Evolutionary conservation across 352 stramenopile species (phyloP), one percentile per base, ranked within the genome.

Genomic region (Phytophthora foliorum): DNA sequence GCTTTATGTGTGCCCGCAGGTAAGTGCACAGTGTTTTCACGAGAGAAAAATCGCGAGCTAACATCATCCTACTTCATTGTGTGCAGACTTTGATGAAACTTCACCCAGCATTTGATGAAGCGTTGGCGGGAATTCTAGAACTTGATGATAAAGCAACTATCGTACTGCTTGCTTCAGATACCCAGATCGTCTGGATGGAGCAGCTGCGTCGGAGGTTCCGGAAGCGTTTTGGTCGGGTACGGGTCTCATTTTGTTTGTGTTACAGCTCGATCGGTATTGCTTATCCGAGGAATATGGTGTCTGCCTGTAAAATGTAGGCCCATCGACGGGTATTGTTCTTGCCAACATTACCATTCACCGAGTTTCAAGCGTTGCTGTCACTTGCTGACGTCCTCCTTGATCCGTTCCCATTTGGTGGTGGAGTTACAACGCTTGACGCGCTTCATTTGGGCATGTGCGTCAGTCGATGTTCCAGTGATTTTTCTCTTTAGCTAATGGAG

Each of bases 351-450:
- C 75, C 77, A 2, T 86, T 89, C 61, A 53, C 69, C 3, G 72
- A 82, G 16, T 94, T 89, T 57, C 77, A 89, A 38, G 74, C 70
- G 1, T 64, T 92, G 14, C 71, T 94, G 27, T 64, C 75, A 10
- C 57, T 69, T 8, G 75, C 83, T 3, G 88, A 94, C 58, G 88
- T 97, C 21, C 63, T 94, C 9, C 65, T 97, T 8, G 90, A 97
- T 55, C 83, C 89, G 32, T 96, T 94, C 42, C 88, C 89, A 25
- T 96, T 96, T 31, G 90, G 89, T 25, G 88, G 90, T 14, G 89
- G 90, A 25, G 88, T 97, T 32, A 97, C 89, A 5, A 91, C 84
- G 8, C 80, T 97, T 27, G 90, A 97, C 32, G 83, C 86, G 2
- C 76, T 97, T 58, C 77, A 87, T 19, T 80, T 92, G 49, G 88